phyloP scores from a whole-genome alignment of 1,284 basidiomycete genomes.

The Gymnopus androsaceus region DNA sequence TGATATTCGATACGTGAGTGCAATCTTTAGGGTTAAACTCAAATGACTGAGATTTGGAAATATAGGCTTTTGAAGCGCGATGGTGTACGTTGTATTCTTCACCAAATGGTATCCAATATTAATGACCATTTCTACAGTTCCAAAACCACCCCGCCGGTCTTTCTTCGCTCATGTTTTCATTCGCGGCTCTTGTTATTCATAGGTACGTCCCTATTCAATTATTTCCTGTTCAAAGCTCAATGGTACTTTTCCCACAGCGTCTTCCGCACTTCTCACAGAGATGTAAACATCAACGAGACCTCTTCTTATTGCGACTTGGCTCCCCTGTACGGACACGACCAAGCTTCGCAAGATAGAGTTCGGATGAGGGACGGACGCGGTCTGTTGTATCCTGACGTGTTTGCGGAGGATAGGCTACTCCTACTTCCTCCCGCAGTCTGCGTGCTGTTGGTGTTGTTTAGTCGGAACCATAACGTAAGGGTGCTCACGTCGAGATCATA shows the following conservation, averaged over 20 bases:
- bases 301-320: constrained; percentile 86
- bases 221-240: no score
- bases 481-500: constrained; percentile 6
- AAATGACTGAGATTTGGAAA: not conserved
- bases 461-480: constrained; percentile 79
- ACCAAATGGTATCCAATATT: not conserved
- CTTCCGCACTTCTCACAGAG: constrained; percentile 70
- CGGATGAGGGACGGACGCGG: constrained; percentile 68
- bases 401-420: constrained; percentile 78
- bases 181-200: constrained; percentile 82
- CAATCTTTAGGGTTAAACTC: not conserved
- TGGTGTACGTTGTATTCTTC: constrained; percentile 38
- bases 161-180: constrained; percentile 78
- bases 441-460: constrained; percentile 77
- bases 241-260: constrained; percentile 46
- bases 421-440: constrained; percentile 79
- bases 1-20: constrained; percentile 70
- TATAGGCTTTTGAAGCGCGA: constrained; percentile 56
- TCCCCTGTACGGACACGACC: constrained; percentile 75
- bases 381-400: constrained; percentile 66
- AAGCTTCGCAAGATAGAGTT: constrained; percentile 62
- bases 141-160: constrained; percentile 76
- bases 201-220: constrained; percentile 43
- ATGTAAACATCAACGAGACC: constrained; percentile 78
- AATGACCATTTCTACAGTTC: constrained; percentile 46